Conservation (phyloP, 108 stramenopile species). For the Parmales sp. region DNA sequence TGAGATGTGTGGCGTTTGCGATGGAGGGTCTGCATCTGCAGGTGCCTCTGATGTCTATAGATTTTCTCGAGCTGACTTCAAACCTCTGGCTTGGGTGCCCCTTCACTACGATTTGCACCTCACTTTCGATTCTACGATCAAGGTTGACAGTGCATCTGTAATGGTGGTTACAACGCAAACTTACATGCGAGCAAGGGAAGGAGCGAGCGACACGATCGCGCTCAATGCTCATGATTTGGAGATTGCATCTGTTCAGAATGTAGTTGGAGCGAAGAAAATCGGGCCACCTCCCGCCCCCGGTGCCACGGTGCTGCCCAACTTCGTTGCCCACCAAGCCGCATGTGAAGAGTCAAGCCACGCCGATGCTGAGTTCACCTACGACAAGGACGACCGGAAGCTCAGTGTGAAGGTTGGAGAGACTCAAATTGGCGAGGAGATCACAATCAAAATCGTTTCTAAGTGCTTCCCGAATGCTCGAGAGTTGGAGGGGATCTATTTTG, state of each 20-base stretch:
- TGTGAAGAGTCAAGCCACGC: not conserved
- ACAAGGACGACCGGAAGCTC: conserved; percentile 8
- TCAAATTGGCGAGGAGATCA: not conserved
- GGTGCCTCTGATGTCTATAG: not conserved
- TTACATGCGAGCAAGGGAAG: not conserved
- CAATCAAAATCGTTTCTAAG: not conserved
- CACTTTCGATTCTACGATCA: not conserved
- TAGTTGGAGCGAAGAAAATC: not conserved
- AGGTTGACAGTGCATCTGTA: not conserved
- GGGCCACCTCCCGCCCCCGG: not conserved
- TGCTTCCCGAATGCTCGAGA: not conserved
- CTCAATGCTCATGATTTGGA: conserved; percentile 1
- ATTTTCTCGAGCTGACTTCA: conserved; percentile 1
- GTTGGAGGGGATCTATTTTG: conserved; percentile 9
- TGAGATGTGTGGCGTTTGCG: not conserved
- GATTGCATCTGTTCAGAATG: not conserved
- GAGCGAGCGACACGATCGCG: not conserved
- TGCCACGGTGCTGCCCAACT: not conserved
- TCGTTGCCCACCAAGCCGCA: not conserved
- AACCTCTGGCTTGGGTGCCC: not conserved
- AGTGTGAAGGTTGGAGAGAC: not conserved
- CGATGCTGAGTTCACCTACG: not conserved
- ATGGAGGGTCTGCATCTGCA: not conserved
- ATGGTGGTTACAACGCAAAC: not conserved
- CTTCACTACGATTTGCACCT: conserved; percentile 5